Evolutionary conservation across 441 rosid genomes (phyloP).

Genomic region (Populus hybrid): DNA sequence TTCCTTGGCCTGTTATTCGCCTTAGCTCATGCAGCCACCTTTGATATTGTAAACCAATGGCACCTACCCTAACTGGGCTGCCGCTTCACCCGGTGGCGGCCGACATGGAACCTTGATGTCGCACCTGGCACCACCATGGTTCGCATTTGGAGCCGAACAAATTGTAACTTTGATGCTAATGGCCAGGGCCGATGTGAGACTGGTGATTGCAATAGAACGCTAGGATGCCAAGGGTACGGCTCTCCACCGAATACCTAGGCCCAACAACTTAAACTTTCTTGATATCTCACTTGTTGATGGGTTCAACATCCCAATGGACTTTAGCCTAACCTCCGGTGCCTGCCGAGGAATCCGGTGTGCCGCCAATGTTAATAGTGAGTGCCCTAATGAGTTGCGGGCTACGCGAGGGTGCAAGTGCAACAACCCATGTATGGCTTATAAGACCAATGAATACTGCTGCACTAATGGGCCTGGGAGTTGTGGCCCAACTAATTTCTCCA

Average conservation of each 20-base stretch:
- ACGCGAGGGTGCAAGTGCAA: constrained; percentile 50
- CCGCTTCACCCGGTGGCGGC: constrained; percentile 50
- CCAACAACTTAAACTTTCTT: constrained; percentile 32
- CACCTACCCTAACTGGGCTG: constrained; percentile 44
- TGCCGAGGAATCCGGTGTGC: constrained; percentile 37
- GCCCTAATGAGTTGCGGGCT: constrained; percentile 30
- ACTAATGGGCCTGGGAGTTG: constrained; percentile 31
- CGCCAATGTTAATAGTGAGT: constrained; percentile 42
- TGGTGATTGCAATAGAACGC: constrained; percentile 35
- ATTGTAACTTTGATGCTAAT: constrained; percentile 26
- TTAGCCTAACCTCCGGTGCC: constrained; percentile 27
- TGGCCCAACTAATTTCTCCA: constrained; percentile 22
- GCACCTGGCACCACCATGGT: constrained; percentile 31
- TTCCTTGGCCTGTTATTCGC: not conserved
- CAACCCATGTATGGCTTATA: constrained; percentile 40
- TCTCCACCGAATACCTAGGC: constrained; percentile 44
- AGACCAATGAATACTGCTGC: constrained; percentile 37
- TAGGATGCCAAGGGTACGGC: constrained; percentile 35
- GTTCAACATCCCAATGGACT: constrained; percentile 49
- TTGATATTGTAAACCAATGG: constrained; percentile 32
- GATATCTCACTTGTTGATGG: constrained; percentile 46
- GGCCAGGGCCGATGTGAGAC: constrained; percentile 37
- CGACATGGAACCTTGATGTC: constrained; percentile 29
- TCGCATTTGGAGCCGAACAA: constrained; percentile 46
- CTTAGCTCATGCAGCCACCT: not conserved